phyloP scores from a whole-genome alignment of 371 early-diverging fungal species.

The Chytridiales sp. region DNA sequence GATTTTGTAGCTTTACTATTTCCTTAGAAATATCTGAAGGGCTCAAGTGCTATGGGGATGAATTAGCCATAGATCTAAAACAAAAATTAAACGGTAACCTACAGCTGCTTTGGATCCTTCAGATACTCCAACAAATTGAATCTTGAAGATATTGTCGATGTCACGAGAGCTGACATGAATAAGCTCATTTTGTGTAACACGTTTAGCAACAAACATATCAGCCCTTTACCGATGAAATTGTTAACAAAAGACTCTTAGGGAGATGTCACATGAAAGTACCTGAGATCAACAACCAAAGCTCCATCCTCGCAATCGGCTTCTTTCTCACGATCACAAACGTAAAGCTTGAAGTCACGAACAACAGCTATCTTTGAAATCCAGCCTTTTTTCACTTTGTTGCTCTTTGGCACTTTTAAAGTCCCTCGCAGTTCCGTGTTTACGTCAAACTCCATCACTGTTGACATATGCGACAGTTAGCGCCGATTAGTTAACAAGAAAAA shows the following conservation, averaged over 20 bases:
- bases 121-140: constrained; percentile 26
- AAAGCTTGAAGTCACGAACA: constrained; percentile 39
- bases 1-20: constrained; percentile 32
- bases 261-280: constrained; percentile 27
- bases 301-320: constrained; percentile 34
- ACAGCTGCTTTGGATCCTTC: neutral
- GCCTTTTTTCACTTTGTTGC: constrained; percentile 51
- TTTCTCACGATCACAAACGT: constrained; percentile 42
- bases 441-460: constrained; percentile 27
- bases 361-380: constrained; percentile 44
- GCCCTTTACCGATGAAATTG: constrained; percentile 18
- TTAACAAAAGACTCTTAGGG: neutral
- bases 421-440: constrained; percentile 34
- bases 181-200: constrained; percentile 51
- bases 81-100: neutral
- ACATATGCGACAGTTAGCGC: neutral
- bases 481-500: neutral
- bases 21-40: constrained; percentile 1
- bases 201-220: constrained; percentile 45
- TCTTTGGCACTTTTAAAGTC: constrained; percentile 49
- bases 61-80: neutral
- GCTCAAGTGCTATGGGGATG: neutral
- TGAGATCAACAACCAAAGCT: constrained; percentile 33
- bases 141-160: constrained; percentile 53
- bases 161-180: constrained; percentile 49